Conservation (phyloP, 345 rosid species). For the Camelina hispida region DNA sequence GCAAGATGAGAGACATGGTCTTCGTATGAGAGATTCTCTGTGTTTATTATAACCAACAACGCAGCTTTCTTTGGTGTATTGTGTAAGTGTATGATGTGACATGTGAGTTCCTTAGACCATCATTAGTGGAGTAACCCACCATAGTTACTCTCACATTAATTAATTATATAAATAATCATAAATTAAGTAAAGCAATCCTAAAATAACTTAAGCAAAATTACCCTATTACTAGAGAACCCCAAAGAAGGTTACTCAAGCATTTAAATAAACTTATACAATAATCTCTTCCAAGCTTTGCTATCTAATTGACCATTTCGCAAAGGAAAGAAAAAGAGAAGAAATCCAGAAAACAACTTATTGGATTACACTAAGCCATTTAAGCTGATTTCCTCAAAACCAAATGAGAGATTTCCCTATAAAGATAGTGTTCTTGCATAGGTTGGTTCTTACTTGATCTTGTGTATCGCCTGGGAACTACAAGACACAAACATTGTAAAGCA, state of each 20-base stretch:
- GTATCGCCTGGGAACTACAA: constrained; percentile 74
- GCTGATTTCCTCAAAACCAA: constrained; percentile 25
- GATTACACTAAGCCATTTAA: constrained; percentile 10
- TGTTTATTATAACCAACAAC: constrained; percentile 14
- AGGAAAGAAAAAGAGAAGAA: not conserved
- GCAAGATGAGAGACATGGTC: not conserved
- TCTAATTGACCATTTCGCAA: constrained; percentile 25
- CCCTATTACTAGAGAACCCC: no score
- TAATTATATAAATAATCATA: no score
- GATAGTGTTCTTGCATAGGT: constrained; percentile 14
- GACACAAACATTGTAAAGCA: constrained; percentile 13
- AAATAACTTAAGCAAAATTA: no score
- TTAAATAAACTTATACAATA: not conserved
- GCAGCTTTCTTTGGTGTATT: constrained; percentile 5
- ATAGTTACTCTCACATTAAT: no score
- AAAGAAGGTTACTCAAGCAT: no score
- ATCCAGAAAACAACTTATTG: not conserved
- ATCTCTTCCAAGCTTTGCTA: constrained; percentile 17
- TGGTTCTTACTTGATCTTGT: constrained; percentile 44
- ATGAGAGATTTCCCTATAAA: not conserved
- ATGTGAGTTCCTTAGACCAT: no score
- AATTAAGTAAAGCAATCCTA: no score
- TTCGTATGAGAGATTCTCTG: not conserved
- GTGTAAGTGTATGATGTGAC: constrained; percentile 5
- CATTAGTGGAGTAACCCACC: no score